Evolutionary conservation across 2,329 filamentous ascomycete genomes (phyloP).

Genomic region (Penicillium sp.): DNA sequence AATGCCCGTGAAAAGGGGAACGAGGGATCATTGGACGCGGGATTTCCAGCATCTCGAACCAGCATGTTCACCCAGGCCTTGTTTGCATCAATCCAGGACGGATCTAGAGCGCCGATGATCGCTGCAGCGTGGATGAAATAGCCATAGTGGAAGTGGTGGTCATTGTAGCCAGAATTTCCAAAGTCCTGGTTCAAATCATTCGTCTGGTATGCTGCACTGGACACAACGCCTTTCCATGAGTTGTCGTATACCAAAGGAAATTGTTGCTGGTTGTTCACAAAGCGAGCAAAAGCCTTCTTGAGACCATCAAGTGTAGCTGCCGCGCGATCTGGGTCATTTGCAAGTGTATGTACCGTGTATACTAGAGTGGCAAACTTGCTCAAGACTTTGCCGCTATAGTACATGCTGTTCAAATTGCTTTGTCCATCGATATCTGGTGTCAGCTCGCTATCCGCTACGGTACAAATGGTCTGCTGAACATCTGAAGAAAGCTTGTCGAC

Average conservation of each 20-base stretch:
- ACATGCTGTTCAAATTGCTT: conserved; percentile 78
- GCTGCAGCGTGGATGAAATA: conserved; percentile 88
- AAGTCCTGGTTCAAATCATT: conserved; percentile 73
- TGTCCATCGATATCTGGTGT: conserved; percentile 70
- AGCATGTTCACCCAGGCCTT: conserved; percentile 77
- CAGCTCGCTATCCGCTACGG: conserved; percentile 67
- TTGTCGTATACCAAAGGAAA: conserved; percentile 55
- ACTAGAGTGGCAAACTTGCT: conserved; percentile 71
- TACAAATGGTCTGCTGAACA: conserved; percentile 58
- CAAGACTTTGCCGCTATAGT: conserved; percentile 83
- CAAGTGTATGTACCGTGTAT: conserved; percentile 61
- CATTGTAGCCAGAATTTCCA: conserved; percentile 75
- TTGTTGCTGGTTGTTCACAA: conserved; percentile 64
- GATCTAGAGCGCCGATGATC: conserved; percentile 74
- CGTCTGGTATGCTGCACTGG: conserved; percentile 66
- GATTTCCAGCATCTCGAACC: conserved; percentile 79
- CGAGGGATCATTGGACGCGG: conserved; percentile 62
- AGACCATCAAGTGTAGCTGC: conserved; percentile 57
- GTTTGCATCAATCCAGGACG: conserved; percentile 68
- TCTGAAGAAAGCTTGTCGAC: conserved; percentile 38
- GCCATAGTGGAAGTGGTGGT: conserved; percentile 64
- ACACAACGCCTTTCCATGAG: conserved; percentile 76
- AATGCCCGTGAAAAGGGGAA: conserved; percentile 83
- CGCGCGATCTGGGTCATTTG: conserved; percentile 56
- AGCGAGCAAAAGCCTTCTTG: conserved; percentile 63